Conservation (phyloP, 129 eudicot genomes). For the Lonicera japonica region DNA sequence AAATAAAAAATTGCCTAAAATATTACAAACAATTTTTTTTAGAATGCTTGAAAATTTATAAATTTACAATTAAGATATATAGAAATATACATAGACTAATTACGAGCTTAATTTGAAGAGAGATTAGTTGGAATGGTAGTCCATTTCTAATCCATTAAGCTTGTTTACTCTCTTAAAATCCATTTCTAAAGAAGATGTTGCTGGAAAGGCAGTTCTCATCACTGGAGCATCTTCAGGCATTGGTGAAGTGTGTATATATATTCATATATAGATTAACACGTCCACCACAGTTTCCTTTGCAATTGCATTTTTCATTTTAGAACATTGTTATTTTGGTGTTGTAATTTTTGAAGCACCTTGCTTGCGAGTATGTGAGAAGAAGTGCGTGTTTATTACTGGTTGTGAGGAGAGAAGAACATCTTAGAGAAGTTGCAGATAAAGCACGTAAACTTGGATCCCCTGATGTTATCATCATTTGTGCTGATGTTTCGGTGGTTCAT, state of each 20-base stretch:
- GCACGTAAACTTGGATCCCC: conserved; percentile 51
- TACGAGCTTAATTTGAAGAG: too few relatives aligned
- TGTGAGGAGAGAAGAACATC: conserved; percentile 40
- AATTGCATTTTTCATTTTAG: too few relatives aligned
- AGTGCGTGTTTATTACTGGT: conserved; percentile 56
- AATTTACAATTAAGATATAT: too few relatives aligned
- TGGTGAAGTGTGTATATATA: background rate
- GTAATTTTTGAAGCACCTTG: conserved; percentile 20
- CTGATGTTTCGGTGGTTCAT: conserved; percentile 45
- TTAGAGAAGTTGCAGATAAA: conserved; percentile 31
- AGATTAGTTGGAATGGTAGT: too few relatives aligned
- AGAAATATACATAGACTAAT: too few relatives aligned
- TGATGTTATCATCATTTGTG: conserved; percentile 32
- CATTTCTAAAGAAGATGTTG: background rate
- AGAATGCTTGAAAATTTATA: too few relatives aligned
- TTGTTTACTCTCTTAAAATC: background rate
- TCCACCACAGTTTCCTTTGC: too few relatives aligned
- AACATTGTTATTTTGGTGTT: too few relatives aligned
- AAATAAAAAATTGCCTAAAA: too few relatives aligned
- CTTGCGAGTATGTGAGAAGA: conserved; percentile 43
- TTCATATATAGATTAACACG: too few relatives aligned
- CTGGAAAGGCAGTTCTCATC: background rate
- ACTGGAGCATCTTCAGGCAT: conserved; percentile 1
- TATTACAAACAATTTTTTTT: too few relatives aligned
- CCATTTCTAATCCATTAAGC: conserved; percentile 19